A percentile compares a stretch with the other conserved stretches of the same genome.
These are phyloP conservation scores for Primulina huaijiensis DNA, from an alignment of 257 asterid genomes.

Conservation along the genomic window DNA sequence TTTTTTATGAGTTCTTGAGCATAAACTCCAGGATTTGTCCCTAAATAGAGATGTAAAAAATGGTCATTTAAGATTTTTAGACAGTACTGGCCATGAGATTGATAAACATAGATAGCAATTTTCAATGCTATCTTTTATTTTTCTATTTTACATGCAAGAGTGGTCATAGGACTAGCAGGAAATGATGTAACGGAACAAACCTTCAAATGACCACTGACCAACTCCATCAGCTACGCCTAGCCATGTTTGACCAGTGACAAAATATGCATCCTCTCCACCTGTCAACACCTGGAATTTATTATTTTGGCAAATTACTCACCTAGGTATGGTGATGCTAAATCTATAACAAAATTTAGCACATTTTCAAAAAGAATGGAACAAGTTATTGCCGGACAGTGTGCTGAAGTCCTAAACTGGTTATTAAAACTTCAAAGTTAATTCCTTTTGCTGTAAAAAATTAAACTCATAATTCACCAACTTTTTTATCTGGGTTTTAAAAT, in stretches of 20 bases:
- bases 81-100: too few relatives aligned
- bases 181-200: constrained; percentile 29
- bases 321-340: constrained; percentile 19
- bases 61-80: neutral
- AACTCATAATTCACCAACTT: neutral
- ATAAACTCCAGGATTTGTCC: constrained; percentile 62
- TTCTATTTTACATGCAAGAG: neutral
- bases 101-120: too few relatives aligned
- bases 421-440: neutral
- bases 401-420: constrained; percentile 8
- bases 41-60: constrained; percentile 32
- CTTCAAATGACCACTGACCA: constrained; percentile 79
- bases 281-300: constrained; percentile 87
- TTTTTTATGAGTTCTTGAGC: constrained; percentile 64
- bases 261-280: constrained; percentile 97
- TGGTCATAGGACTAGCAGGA: neutral
- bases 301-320: constrained; percentile 50
- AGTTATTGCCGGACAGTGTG: constrained; percentile 5
- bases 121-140: neutral
- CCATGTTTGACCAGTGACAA: constrained; percentile 66
- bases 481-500: neutral
- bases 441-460: neutral
- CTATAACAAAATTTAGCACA: constrained; percentile 21
- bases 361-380: constrained; percentile 2
- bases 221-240: constrained; percentile 91